Evolutionary conservation across 208 protist genomes (phyloP).

Genomic region (Crithidia sp.): DNA sequence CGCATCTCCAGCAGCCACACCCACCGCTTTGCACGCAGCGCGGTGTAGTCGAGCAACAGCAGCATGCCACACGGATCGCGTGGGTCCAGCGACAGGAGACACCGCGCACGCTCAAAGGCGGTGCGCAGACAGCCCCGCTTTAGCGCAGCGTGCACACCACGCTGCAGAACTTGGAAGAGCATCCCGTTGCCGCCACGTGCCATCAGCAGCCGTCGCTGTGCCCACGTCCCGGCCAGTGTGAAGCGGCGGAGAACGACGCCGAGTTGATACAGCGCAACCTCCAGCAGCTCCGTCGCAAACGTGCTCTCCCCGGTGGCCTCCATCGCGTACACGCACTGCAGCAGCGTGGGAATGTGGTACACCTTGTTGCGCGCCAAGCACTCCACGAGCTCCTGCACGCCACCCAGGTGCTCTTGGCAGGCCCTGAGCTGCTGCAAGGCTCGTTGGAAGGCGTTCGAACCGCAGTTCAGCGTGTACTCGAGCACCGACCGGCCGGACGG

Average conservation of each 20-base stretch:
- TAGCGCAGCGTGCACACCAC: constrained; percentile 72
- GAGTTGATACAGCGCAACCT: constrained; percentile 81
- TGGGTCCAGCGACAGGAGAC: constrained; percentile 80
- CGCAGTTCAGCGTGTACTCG: constrained; percentile 48
- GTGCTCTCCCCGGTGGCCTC: constrained; percentile 62
- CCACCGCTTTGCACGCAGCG: constrained; percentile 79
- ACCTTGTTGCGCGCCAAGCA: constrained; percentile 47
- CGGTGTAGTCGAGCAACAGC: constrained; percentile 79
- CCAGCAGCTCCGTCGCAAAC: constrained; percentile 63
- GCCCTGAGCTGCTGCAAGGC: constrained; percentile 46
- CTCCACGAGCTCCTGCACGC: constrained; percentile 59
- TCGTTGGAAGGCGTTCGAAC: constrained; percentile 48
- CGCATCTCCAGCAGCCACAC: constrained; percentile 79
- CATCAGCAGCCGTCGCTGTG: constrained; percentile 49
- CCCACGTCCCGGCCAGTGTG: constrained; percentile 61
- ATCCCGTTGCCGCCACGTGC: constrained; percentile 39
- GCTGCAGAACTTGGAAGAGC: constrained; percentile 62
- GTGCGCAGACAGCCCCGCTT: constrained; percentile 72
- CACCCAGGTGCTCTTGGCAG: constrained; percentile 34
- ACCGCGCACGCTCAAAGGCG: constrained; percentile 71
- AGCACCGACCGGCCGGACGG: constrained; percentile 7
- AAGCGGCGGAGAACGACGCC: constrained; percentile 71
- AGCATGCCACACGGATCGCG: constrained; percentile 66
- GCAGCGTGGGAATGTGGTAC: constrained; percentile 87
- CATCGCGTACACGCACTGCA: constrained; percentile 66